phyloP scores from a whole-genome alignment of 2,329 filamentous ascomycete genomes.

The Penicillium decumbens region DNA sequence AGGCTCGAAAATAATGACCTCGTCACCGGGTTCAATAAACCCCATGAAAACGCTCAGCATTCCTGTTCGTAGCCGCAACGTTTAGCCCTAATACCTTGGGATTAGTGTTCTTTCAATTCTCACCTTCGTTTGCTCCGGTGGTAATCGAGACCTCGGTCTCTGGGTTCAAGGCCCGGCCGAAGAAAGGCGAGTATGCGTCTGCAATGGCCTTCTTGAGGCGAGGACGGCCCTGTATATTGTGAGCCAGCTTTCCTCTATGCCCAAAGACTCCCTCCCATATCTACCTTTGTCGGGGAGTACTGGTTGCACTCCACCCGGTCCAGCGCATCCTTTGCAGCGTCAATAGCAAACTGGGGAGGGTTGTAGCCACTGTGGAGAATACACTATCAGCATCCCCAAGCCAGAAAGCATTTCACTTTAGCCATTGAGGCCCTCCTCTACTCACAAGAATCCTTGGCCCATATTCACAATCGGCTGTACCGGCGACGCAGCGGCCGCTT shows the following conservation, averaged over 20 bases:
- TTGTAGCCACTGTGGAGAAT: slow-evolving; percentile 66
- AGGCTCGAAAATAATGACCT: slow-evolving; percentile 96
- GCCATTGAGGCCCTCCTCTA: slow-evolving; percentile 6
- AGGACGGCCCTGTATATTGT: slow-evolving; percentile 61
- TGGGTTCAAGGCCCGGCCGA: slow-evolving; percentile 74
- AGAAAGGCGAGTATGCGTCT: slow-evolving; percentile 84
- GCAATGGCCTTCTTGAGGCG: slow-evolving; percentile 89
- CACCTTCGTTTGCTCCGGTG: slow-evolving; percentile 57
- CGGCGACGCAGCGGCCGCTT: slow-evolving; percentile 60
- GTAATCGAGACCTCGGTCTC: slow-evolving; percentile 94
- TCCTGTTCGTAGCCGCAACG: slow-evolving; percentile 40
- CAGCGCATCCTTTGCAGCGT: slow-evolving; percentile 85
- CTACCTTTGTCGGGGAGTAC: slow-evolving; percentile 85
- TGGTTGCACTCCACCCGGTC: slow-evolving; percentile 96
- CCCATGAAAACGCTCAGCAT: slow-evolving; percentile 98
- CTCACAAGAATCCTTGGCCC: slow-evolving; percentile 59
- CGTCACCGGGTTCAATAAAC: slow-evolving; percentile 89
- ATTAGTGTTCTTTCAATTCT: neutral
- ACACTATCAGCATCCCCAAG: neutral
- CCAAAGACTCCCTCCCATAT: neutral
- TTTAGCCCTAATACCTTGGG: neutral
- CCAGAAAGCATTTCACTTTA: neutral
- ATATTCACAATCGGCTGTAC: slow-evolving; percentile 65
- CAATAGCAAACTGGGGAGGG: slow-evolving; percentile 80
- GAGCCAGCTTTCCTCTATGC: slow-evolving; percentile 3